Evolutionary conservation across 768 basidiomycete species (phyloP), one percentile per base, ranked within the genome.

Genomic region (Hirschioporus abietinus): DNA sequence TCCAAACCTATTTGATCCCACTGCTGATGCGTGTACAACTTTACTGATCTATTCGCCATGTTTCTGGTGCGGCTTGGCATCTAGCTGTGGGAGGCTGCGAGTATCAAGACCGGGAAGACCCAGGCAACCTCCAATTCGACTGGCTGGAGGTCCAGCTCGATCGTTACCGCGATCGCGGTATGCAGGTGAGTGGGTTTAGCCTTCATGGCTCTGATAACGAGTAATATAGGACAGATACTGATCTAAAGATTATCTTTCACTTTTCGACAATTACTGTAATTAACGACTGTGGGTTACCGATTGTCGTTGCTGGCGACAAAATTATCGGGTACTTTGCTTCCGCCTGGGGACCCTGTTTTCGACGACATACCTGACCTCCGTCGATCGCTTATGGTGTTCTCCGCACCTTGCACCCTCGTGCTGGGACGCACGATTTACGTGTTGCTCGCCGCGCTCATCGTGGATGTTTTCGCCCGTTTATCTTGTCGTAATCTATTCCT

Each of bases 131-230:
- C 26, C 82, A 97, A 73, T 82, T 96, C 70, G 91, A 93, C 75
- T 97, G 95, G 95, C 81, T 97, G 15, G 92, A 93, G 67, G 92
- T 92, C 1, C 93, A 95, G 76, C 79, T 97, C 23, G 78, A 85
- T 62, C 78, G 76, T 66, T 94, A 88, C 75, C 81, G 91, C 67
- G 76, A 83, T 3, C 79, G 90, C 65, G 85, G 85, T 36, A 89
- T 95, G 86, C 88, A 93, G 82, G 91, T 89, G 72, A 64, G 84
- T 71, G 17, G 25, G n/a, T 25, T 61, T 61, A 34, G 30, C 30
- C 25, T 25, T 61, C 18, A 30, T 30, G 60, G 60, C 23, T 52
- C 20, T 5, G 3, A 15, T 1, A 52, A 20, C 12, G 12, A 52
- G 30, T 30, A 30, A 30, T 30, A 30, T 3, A 30, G 30, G 30